Evolutionary conservation across 1,139 yeast species (phyloP).

Genomic region (Suhomyces choctaworum): DNA sequence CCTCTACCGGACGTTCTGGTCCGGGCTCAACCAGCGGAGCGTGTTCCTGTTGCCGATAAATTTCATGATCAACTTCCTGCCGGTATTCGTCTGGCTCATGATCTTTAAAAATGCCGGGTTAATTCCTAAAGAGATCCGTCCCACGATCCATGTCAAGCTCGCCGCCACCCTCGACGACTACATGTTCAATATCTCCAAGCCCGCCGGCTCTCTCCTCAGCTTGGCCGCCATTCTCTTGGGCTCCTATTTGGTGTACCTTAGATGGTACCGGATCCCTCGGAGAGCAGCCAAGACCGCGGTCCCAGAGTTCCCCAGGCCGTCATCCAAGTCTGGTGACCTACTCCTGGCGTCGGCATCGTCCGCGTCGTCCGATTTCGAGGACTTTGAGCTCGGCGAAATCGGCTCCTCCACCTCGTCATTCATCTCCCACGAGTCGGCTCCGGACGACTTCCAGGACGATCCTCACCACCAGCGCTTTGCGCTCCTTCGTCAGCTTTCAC

Average conservation of each 20-base stretch:
- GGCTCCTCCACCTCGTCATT: constrained; percentile 2
- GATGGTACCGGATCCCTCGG: constrained; percentile 11
- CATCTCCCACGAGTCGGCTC: constrained; percentile 6
- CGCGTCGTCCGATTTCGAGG: constrained; percentile 8
- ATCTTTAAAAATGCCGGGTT: constrained; percentile 62
- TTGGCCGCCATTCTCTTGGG: constrained; percentile 13
- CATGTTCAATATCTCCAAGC: constrained; percentile 26
- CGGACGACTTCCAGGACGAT: constrained; percentile 17
- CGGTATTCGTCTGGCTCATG: constrained; percentile 56
- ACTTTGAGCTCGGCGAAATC: constrained; percentile 10
- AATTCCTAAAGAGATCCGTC: constrained; percentile 58
- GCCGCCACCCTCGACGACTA: constrained; percentile 43
- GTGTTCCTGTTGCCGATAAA: constrained; percentile 39
- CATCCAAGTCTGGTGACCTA: neutral
- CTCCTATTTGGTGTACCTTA: constrained; percentile 17
- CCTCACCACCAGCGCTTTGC: constrained; percentile 10
- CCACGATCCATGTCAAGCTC: constrained; percentile 52
- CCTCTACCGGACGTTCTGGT: constrained; percentile 24
- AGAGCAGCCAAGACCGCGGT: neutral
- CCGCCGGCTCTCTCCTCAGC: constrained; percentile 10
- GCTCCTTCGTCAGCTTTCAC: constrained; percentile 8
- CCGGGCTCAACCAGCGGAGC: constrained; percentile 41
- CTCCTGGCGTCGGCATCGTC: constrained; percentile 1
- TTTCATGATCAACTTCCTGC: constrained; percentile 52
- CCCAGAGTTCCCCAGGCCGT: neutral